Percentiles rank a stretch among this genome's conserved stretches.
phyloP scores from a whole-genome alignment of 805 yeast genomes.

The Schizosaccharomyces cryophilus region DNA sequence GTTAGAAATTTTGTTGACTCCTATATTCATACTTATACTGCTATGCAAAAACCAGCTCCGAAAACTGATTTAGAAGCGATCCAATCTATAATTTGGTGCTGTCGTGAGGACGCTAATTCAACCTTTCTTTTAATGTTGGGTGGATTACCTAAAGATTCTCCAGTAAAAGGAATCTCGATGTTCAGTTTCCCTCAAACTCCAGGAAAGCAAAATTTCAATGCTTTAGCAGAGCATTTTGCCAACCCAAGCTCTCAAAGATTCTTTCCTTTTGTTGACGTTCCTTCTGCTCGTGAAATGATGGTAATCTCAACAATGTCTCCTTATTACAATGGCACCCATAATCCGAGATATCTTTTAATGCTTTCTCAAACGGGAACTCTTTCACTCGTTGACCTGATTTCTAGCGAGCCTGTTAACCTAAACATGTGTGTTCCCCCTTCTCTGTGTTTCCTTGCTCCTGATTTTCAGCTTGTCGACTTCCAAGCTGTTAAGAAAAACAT shows the following conservation, averaged over 20 bases:
- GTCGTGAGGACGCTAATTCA: constrained; percentile 54
- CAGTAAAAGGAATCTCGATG: constrained; percentile 23
- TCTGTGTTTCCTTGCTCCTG: background rate
- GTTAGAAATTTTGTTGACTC: constrained; percentile 52
- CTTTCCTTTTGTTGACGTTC: constrained; percentile 26
- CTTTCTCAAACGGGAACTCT: constrained; percentile 22
- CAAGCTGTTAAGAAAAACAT: background rate
- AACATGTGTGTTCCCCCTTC: background rate
- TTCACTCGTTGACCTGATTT: background rate
- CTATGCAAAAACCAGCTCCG: background rate
- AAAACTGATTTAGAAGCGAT: constrained; percentile 14
- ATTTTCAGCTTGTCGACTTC: background rate
- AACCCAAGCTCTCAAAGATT: constrained; percentile 30
- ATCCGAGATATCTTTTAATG: constrained; percentile 39
- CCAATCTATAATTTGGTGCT: constrained; percentile 45
- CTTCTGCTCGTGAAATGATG: constrained; percentile 19
- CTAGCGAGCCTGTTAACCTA: background rate
- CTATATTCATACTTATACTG: constrained; percentile 14
- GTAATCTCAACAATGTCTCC: constrained; percentile 44
- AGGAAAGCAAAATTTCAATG: constrained; percentile 20
- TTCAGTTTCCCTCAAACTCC: constrained; percentile 65
- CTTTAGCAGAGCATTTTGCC: constrained; percentile 56
- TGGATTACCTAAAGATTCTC: constrained; percentile 26
- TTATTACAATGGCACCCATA: constrained; percentile 54
- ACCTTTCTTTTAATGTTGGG: constrained; percentile 53